Conservation (phyloP, 805 yeast genomes). For the Saturnispora besseyi region DNA sequence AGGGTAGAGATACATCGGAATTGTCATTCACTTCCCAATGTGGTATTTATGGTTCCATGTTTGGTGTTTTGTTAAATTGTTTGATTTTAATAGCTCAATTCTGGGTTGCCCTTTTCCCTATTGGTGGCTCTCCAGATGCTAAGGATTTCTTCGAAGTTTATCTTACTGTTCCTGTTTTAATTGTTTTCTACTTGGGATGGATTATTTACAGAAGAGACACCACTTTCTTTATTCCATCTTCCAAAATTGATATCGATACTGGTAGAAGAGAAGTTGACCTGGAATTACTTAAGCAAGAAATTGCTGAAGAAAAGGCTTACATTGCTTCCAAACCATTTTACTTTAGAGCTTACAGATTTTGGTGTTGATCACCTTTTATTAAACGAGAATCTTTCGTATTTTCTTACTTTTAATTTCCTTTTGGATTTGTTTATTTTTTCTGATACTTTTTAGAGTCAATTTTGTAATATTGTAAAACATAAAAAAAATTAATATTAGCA, state of each 20-base stretch:
- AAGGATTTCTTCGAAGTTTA: conserved; percentile 51
- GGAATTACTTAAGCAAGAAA: conserved; percentile 44
- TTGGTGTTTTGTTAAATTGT: conserved; percentile 48
- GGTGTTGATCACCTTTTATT: conserved; percentile 33
- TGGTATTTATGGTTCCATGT: conserved; percentile 58
- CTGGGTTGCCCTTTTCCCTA: conserved; percentile 72
- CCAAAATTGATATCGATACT: conserved; percentile 47
- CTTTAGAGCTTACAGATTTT: conserved; percentile 42
- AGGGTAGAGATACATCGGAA: conserved; percentile 59
- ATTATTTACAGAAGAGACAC: conserved; percentile 35
- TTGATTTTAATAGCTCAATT: conserved; percentile 64
- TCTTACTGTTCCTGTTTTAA: conserved; percentile 52
- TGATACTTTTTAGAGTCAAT: not conserved
- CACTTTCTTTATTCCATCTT: conserved; percentile 35
- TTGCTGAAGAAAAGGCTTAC: conserved; percentile 44
- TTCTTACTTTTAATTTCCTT: not conserved
- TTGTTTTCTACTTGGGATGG: conserved; percentile 35
- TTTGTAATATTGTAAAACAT: no score
- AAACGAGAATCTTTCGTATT: not conserved
- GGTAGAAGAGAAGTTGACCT: conserved; percentile 55
- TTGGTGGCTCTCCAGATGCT: conserved; percentile 43
- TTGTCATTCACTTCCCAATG: conserved; percentile 54
- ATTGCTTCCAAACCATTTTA: conserved; percentile 36
- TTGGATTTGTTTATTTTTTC: not conserved
- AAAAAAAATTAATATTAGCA: no score